Evolutionary conservation across 78 protist genomes (phyloP).

Genomic region (Pelomyxa schiedti): DNA sequence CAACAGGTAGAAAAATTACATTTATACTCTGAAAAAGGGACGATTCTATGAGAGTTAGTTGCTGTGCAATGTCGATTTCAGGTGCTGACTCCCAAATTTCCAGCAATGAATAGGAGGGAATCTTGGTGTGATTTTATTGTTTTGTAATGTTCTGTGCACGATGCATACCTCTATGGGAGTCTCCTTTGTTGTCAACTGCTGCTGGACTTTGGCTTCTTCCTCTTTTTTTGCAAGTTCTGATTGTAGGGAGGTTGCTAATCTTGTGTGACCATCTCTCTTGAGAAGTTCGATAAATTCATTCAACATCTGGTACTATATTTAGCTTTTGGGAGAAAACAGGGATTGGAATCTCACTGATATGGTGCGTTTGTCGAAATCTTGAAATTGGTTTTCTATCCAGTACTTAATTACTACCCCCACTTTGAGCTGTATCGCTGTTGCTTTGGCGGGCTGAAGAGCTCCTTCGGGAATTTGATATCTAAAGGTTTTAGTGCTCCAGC

Average conservation of each 20-base stretch:
- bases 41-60: slow-evolving; percentile 59
- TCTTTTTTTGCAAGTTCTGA: neutral
- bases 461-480: neutral
- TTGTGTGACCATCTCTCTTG: neutral
- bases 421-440: neutral
- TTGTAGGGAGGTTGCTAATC: neutral
- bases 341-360: too few relatives aligned
- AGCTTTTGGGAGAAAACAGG: too few relatives aligned
- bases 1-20: too few relatives aligned
- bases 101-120: too few relatives aligned
- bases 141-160: too few relatives aligned
- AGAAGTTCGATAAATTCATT: slow-evolving; percentile 5
- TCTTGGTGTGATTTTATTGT: too few relatives aligned
- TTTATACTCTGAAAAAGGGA: slow-evolving; percentile 37
- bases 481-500: too few relatives aligned
- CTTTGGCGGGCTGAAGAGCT: neutral
- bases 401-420: neutral
- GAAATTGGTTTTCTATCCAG: slow-evolving; percentile 41
- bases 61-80: slow-evolving; percentile 63
- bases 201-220: neutral
- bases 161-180: neutral
- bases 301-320: slow-evolving; percentile 25
- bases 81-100: too few relatives aligned
- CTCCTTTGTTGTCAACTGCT: neutral
- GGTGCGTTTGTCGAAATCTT: slow-evolving; percentile 28